Evolutionary conservation across 768 basidiomycete genomes (phyloP), one percentile per base, ranked within the genome.

Genomic region (Cubamyces lactineus): DNA sequence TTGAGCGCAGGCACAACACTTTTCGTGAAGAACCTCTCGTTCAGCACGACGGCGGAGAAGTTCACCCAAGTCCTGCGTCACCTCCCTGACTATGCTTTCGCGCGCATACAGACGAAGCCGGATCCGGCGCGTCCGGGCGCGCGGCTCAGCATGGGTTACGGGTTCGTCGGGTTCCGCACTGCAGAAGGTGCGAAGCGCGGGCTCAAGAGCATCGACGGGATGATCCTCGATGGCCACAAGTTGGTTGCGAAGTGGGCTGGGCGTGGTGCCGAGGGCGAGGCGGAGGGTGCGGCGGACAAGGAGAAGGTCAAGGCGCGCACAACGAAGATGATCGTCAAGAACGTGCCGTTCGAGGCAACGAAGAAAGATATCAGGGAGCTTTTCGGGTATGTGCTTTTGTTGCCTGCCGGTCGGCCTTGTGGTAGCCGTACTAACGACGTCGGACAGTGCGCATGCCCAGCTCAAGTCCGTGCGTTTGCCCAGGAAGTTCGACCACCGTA

Each of bases 241-340:
- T 74, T 98, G 46, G 84, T 85, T 65, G 89, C 95, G 57, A 89
- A 87, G 72, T 96, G 95, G 60, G 93, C 96, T 2, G 91, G 92
- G 19, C 82, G 95, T 6, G 94, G 93, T 0, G 74, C 71, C 9
- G 86, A 85, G 42, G 90, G 86, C 39, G 86, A 84, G 52, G 78
- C 73, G 63, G 73, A 67, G 51, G 77, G 76, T 46, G 72, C 68
- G 16, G 78, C 70, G 34, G 78, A 73, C 58, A 75, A 70, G 24
- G 76, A 67, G 16, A 66, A 66, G 9, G 74, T 77, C 30, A 87
- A 84, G 77, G 84, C 82, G 52, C 82, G 82, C 61, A 89, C 91
- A 64, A 91, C 94, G 65, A 98, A 98, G 85, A 88, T 98, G 83
- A 86, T 98, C 53, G 94, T 98, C 67, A 98, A 98, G 85, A 99